Conservation (phyloP, 2,329 filamentous ascomycete genomes). For the Ceratocystis huliohia region DNA sequence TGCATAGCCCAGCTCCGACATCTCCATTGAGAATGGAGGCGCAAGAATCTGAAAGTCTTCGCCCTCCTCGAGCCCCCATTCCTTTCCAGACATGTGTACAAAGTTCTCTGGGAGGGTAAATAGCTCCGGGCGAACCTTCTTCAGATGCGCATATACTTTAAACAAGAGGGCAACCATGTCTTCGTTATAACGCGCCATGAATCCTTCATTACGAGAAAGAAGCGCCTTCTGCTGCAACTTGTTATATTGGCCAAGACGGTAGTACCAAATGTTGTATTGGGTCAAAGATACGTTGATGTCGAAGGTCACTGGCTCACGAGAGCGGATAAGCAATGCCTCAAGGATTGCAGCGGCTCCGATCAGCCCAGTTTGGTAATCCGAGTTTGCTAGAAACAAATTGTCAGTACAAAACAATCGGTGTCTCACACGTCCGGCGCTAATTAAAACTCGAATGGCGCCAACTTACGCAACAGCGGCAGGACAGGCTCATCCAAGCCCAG, state of each 20-base stretch:
- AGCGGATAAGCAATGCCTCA: constrained; percentile 22
- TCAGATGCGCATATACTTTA: constrained; percentile 15
- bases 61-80: constrained; percentile 16
- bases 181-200: constrained; percentile 23
- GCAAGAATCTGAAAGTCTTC: constrained; percentile 19
- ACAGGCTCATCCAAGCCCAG: constrained; percentile 51
- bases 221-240: constrained; percentile 21
- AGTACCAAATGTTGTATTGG: constrained; percentile 26
- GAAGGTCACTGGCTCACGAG: constrained; percentile 22
- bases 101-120: constrained; percentile 19
- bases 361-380: constrained; percentile 24
- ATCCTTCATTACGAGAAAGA: constrained; percentile 21
- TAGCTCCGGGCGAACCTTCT: constrained; percentile 19
- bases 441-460: not conserved
- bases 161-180: constrained; percentile 22
- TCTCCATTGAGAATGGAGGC: constrained; percentile 19
- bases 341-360: constrained; percentile 23
- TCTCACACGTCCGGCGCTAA: not conserved
- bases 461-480: constrained; percentile 50
- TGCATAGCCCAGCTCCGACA: constrained; percentile 15
- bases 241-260: constrained; percentile 23
- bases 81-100: constrained; percentile 19
- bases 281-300: constrained; percentile 25
- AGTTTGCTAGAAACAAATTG: constrained; percentile 21
- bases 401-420: not conserved